phyloP scores from a whole-genome alignment of 805 yeast genomes.

The Lipomyces sp. region DNA sequence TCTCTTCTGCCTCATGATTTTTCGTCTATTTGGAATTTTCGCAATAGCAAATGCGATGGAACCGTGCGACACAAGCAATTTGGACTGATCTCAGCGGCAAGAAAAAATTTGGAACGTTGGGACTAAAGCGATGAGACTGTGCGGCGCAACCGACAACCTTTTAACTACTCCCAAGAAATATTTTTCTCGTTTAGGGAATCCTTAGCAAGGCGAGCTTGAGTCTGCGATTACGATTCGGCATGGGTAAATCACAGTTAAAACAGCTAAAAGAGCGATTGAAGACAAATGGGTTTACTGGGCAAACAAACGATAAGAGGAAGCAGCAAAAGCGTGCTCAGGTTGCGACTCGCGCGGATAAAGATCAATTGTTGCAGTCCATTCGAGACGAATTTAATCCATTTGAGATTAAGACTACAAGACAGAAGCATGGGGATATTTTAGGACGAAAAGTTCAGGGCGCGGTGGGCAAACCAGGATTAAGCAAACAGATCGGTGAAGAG shows the following conservation, averaged over 20 bases:
- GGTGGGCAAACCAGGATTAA: conserved; percentile 69
- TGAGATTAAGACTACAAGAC: conserved; percentile 72
- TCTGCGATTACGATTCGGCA: conserved; percentile 39
- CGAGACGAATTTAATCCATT: conserved; percentile 89
- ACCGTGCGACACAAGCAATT: background rate
- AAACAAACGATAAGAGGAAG: conserved; percentile 64
- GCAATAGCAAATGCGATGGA: background rate
- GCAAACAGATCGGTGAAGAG: conserved; percentile 72
- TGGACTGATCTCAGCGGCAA: background rate
- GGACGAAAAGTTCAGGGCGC: conserved; percentile 54
- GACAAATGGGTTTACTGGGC: conserved; percentile 84
- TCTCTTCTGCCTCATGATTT: conserved; percentile 88
- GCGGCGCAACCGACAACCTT: conserved; percentile 2
- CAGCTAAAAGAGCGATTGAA: conserved; percentile 77
- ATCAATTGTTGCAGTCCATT: conserved; percentile 60
- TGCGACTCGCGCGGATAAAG: conserved; percentile 69
- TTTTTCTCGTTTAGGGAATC: background rate
- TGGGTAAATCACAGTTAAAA: conserved; percentile 90
- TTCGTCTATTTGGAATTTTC: background rate
- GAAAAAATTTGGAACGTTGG: conserved; percentile 8
- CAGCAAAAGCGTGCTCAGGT: conserved; percentile 46
- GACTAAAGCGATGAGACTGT: conserved; percentile 5
- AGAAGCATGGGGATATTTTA: conserved; percentile 57
- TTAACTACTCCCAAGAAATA: background rate
- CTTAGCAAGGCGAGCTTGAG: background rate